Evolutionary conservation across 2,329 filamentous ascomycete genomes (phyloP).

Genomic region (Botrytis sinoallii): DNA sequence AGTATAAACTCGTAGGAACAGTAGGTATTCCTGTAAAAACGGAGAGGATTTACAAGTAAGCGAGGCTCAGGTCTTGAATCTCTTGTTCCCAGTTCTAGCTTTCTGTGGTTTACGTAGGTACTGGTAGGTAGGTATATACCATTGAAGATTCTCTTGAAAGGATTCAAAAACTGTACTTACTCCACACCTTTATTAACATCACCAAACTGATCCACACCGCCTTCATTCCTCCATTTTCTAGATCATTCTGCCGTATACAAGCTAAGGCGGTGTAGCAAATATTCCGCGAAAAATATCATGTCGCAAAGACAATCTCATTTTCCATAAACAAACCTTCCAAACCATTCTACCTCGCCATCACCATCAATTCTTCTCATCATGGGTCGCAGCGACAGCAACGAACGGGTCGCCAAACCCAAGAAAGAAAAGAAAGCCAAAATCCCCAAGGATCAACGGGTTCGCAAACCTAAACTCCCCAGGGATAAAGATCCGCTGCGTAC

Average conservation of each 20-base stretch:
- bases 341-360: neutral
- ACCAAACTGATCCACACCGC: neutral
- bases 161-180: neutral
- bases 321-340: constrained; percentile 13
- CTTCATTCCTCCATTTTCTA: neutral
- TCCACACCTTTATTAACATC: neutral
- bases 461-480: constrained; percentile 14
- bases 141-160: too few species aligned
- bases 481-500: constrained; percentile 18
- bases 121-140: neutral
- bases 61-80: neutral
- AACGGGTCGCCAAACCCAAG: constrained; percentile 3
- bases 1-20: neutral
- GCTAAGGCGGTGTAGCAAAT: neutral
- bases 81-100: neutral
- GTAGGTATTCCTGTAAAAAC: neutral
- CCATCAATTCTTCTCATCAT: constrained; percentile 1
- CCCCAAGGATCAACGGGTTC: constrained; percentile 6
- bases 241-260: neutral
- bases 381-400: constrained; percentile 1
- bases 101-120: neutral
- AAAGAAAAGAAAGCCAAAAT: constrained; percentile 10
- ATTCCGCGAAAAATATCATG: neutral
- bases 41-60: neutral
- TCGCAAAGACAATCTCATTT: neutral